Evolutionary conservation across 2,329 filamentous ascomycete genomes (phyloP).

Genomic region (Sclerotinia subarctica): DNA sequence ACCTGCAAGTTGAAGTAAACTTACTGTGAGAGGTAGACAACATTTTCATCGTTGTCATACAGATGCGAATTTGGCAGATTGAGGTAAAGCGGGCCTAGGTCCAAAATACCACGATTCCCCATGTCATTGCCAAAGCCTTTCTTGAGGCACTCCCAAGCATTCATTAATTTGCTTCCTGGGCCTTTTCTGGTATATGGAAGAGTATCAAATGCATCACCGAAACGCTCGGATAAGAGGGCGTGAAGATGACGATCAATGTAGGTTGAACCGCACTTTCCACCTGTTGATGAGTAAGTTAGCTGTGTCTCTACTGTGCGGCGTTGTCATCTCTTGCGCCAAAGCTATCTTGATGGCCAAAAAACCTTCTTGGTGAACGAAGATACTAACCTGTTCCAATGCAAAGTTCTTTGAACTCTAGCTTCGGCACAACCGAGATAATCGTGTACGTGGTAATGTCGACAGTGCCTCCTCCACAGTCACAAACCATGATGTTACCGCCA

Average conservation of each 20-base stretch:
- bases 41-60: no score
- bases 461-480: constrained; percentile 7
- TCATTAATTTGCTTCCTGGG: constrained; percentile 28
- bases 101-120: background rate
- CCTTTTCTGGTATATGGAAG: constrained; percentile 25
- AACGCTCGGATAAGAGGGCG: constrained; percentile 25
- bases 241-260: constrained; percentile 32
- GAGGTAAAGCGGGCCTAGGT: constrained; percentile 25
- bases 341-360: background rate
- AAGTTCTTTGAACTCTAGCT: constrained; percentile 26
- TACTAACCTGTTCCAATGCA: constrained; percentile 25
- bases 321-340: background rate
- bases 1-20: background rate
- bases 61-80: constrained; percentile 24
- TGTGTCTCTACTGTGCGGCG: no score
- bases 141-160: constrained; percentile 24
- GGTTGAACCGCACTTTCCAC: constrained; percentile 33
- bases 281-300: constrained; percentile 9
- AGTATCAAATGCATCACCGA: constrained; percentile 26
- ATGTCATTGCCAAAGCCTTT: constrained; percentile 24
- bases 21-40: constrained; percentile 28
- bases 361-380: constrained; percentile 21
- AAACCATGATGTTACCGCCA: background rate
- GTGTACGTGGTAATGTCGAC: constrained; percentile 24
- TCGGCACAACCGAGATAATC: constrained; percentile 32